Evolutionary conservation across 768 basidiomycete genomes (phyloP).

Genomic region (Clavaria fumosa): DNA sequence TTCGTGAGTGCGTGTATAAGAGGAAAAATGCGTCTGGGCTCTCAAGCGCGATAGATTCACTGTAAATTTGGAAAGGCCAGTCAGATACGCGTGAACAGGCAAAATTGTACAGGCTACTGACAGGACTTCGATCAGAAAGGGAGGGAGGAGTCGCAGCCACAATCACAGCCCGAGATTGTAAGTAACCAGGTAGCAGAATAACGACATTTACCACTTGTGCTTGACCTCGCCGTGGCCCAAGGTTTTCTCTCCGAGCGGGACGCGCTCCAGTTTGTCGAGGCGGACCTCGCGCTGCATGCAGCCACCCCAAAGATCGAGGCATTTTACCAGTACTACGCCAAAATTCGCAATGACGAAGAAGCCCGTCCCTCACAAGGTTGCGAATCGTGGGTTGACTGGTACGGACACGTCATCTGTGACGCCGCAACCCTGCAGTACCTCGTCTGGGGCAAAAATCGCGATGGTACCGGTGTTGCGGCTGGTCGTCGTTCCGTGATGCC

Average conservation of each 20-base stretch:
- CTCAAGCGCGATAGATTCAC: conserved; percentile 71
- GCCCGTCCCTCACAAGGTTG: conserved; percentile 24
- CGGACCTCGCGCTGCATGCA: conserved; percentile 64
- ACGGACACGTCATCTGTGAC: conserved; percentile 59
- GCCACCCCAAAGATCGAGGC: conserved; percentile 74
- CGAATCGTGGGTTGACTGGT: conserved; percentile 77
- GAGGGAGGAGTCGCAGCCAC: conserved; percentile 28
- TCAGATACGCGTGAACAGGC: conserved; percentile 1
- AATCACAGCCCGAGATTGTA: conserved; percentile 1
- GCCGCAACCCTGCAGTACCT: conserved; percentile 40
- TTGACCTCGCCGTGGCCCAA: conserved; percentile 33
- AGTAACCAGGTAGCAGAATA: not conserved
- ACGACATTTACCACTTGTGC: conserved; percentile 22
- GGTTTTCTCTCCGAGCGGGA: conserved; percentile 37
- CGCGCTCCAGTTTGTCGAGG: conserved; percentile 43
- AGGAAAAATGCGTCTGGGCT: conserved; percentile 56
- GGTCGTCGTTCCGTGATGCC: conserved; percentile 19
- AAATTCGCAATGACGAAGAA: too few species aligned
- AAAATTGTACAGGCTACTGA: conserved; percentile 20
- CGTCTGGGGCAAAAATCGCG: conserved; percentile 34
- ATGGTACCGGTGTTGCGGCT: too few species aligned
- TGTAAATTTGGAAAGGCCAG: conserved; percentile 21
- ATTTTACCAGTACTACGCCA: conserved; percentile 68
- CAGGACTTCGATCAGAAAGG: conserved; percentile 50
- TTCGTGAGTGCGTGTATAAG: conserved; percentile 51